Evolutionary conservation across 805 yeast genomes (phyloP).

Genomic region (Helenozyma rhizophorensis): DNA sequence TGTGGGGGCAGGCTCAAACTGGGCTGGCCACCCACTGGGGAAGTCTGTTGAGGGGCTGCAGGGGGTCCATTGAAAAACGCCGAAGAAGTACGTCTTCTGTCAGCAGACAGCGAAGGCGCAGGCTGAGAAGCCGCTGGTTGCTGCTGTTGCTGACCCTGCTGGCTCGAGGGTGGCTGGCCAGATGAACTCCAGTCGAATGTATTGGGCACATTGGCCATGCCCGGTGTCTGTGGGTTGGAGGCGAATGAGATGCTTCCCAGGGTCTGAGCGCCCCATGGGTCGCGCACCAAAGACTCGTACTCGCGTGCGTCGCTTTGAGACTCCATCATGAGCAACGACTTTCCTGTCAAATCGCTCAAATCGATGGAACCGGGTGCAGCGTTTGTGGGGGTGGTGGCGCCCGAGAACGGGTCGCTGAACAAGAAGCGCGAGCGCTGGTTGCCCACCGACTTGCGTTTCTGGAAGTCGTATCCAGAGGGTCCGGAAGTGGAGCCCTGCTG

Average conservation of each 20-base stretch:
- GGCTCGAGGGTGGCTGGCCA: conserved; percentile 11
- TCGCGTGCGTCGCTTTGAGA: conserved; percentile 45
- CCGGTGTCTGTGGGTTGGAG: conserved; percentile 41
- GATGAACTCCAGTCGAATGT: conserved; percentile 14
- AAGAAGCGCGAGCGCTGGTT: conserved; percentile 64
- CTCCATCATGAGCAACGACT: conserved; percentile 42
- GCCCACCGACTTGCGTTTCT: conserved; percentile 52
- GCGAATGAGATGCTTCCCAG: conserved; percentile 12
- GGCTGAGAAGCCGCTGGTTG: conserved; percentile 1
- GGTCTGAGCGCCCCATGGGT: conserved; percentile 34
- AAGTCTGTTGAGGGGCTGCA: conserved; percentile 8
- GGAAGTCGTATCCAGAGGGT: conserved; percentile 23
- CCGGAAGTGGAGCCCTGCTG: conserved; percentile 8
- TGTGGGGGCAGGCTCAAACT: conserved; percentile 4
- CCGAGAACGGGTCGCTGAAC: conserved; percentile 56
- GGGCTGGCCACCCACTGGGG: conserved; percentile 3
- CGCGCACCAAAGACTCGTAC: conserved; percentile 44
- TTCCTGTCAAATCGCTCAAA: conserved; percentile 35
- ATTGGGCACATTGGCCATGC: conserved; percentile 10
- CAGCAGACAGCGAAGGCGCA: conserved; percentile 12
- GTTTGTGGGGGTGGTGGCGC: conserved; percentile 12
- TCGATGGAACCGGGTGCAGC: conserved; percentile 25
- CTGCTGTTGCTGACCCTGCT: conserved; percentile 2
- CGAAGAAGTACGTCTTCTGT: conserved; percentile 51
- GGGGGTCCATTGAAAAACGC: conserved; percentile 42